Evolutionary conservation across 2,329 filamentous ascomycete species (phyloP), one percentile per base, ranked within the genome.

Genomic region (Paecilomyces fulvus): DNA sequence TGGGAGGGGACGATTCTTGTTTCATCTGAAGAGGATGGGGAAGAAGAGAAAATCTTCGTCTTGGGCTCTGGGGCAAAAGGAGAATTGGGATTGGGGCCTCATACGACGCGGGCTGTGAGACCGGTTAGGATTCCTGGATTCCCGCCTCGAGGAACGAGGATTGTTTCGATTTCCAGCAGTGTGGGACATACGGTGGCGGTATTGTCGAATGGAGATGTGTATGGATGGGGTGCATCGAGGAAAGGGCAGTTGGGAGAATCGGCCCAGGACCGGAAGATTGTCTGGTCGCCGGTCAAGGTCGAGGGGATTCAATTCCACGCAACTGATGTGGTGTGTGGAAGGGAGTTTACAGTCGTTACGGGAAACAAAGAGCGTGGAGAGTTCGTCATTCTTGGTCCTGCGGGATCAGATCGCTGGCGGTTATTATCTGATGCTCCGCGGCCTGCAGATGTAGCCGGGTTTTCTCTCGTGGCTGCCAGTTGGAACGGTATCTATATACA

Each of bases 221-320:
- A 88, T 68, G 92, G 90, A 2, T 97, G 92, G 92, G 94, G 94
- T 0, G 89, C 85, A 64, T 87, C 88, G 12, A 82, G 90, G 23
- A 94, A 96, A 67, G 89, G 89, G 0, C 92, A 99, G 69, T 75
- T 95, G 0, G 92, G 91, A 0, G 72, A 76, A 48, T 80, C 80
- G 0, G 73, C 75, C 28, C 76, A 74, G 5, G 61, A 56, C 0
- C 68, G 73, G 8, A 75, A 73, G 50, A 71, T 85, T 28, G 68
- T 86, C 1, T 79, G 81, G 73, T 66, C 65, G 14, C 90, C 90
- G 4, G 76, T 81, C 9, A 85, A 78, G 70, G 79, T 95, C 21
- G 73, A 75, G 74, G 70, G 82, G 1, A 64, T 81, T 50, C 57
- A 63, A 3, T 95, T 95, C 69, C 75, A 73, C n/a, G 86, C 86